Percentiles rank a stretch among this genome's conserved stretches.
Conservation (phyloP, 2,329 filamentous ascomycete genomes). For the Myriangium duriaei region DNA sequence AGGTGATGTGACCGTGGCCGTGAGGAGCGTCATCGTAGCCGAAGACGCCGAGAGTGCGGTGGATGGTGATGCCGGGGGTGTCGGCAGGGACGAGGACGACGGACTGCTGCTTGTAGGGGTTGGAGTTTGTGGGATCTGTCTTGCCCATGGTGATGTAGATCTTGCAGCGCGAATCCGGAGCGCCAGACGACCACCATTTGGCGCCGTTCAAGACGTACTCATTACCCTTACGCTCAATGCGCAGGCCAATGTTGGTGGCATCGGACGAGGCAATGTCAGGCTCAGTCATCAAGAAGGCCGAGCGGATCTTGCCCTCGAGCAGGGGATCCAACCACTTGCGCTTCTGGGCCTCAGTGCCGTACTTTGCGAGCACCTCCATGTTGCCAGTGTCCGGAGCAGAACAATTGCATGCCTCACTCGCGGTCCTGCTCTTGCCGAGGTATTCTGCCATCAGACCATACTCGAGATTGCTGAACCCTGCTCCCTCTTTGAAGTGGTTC, state of each 20-base stretch:
- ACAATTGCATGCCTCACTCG: constrained; percentile 74
- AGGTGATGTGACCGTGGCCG: constrained; percentile 85
- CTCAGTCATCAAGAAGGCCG: constrained; percentile 41
- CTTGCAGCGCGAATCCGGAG: constrained; percentile 81
- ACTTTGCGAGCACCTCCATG: constrained; percentile 42
- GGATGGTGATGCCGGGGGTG: constrained; percentile 76
- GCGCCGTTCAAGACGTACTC: constrained; percentile 84
- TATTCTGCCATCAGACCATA: constrained; percentile 97
- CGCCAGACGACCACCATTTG: constrained; percentile 99
- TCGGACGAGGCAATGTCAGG: constrained; percentile 39
- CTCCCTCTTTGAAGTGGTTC: constrained; percentile 89
- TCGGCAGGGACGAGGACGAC: constrained; percentile 77
- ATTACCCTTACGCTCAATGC: constrained; percentile 70
- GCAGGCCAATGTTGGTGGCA: constrained; percentile 44
- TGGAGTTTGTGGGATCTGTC: constrained; percentile 60
- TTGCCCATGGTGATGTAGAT: constrained; percentile 98
- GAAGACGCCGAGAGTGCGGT: constrained; percentile 88
- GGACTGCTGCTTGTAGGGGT: constrained; percentile 81
- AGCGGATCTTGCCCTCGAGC: constrained; percentile 36
- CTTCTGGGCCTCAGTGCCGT: constrained; percentile 39
- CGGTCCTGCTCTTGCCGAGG: constrained; percentile 72
- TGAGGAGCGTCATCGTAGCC: constrained; percentile 98
- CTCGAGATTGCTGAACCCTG: constrained; percentile 88
- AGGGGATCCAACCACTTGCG: constrained; percentile 38
- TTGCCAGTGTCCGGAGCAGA: constrained; percentile 39